Evolutionary conservation across 2,329 filamentous ascomycete species (phyloP), one percentile per base, ranked within the genome.

Genomic region (Hysterium pulicare): DNA sequence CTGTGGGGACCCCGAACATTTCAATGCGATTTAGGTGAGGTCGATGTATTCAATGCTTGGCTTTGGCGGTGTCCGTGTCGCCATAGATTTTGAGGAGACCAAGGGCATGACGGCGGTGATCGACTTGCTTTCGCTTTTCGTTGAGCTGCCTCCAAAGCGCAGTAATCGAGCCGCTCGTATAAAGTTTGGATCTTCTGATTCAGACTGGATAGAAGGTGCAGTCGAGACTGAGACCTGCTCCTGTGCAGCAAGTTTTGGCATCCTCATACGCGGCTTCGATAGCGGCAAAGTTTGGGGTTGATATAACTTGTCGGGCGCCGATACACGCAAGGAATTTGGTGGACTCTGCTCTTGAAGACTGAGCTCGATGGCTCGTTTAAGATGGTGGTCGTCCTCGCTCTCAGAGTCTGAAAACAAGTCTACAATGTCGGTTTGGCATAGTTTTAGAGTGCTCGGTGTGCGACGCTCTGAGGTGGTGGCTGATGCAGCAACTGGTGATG

Each of bases 371-470:
- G 32, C 32, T 34, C 19, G 10, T 20, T 20, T 15, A 20, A 34
- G 32, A n/a, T n/a, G n/a, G 10, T 34, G n/a, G 13, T 34, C 32
- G 19, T 34, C 32, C 32, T 34, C 32, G 17, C 32, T 34, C 19
- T 4, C 32, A 19, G n/a, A 11, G 17, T 34, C 32, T 15, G n/a
- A 15, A 4, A 34, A 20, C 17, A 34, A 9, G 17, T 34, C 32
- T 15, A 34, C 9, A 4, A 34, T 17, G 4, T 15, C 17, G 4
- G 13, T 9, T 17, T 8, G 24, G 13, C 24, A 13, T 28, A 7
- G 24, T 28, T 7, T 8, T 13, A 5, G 5, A 16, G 32, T 10
- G 19, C 32, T 34, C 17, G 32, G 32, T 34, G 19, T 15, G n/a
- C 4, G 4, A 10, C 11, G 19, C 17, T 15, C n/a, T 34, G n/a